Evolutionary conservation across 2,329 filamentous ascomycete genomes (phyloP), one percentile per base, ranked within the genome.

Genomic region (Diaporthe australafricana): DNA sequence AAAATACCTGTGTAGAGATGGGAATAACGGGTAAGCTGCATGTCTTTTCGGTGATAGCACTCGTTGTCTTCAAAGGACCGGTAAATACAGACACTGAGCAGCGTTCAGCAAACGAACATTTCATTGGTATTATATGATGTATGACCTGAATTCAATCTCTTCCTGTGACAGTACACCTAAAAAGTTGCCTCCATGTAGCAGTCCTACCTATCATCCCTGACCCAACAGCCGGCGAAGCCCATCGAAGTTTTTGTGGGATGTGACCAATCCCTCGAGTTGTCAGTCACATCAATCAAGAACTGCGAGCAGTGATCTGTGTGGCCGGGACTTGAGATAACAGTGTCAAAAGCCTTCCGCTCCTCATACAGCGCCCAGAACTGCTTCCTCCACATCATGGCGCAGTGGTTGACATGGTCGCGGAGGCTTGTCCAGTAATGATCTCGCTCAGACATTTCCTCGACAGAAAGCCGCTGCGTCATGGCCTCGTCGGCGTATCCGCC

Each of bases 271-370:
- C 69, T 32, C 42, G 57, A 63, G 8, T 63, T 16, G 45, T 78
- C 76, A n/a, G 68, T 42, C 17, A 68, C 74, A 50, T 78, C 77
- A 48, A 78, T 73, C 11, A 79, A 73, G 60, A 76, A 78, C 70
- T 77, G 75, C 2, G 77, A 75, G 68, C 77, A 78, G 69, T 79
- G 77, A 45, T 78, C 75, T 1, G 77, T 78, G 48, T 79, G 77
- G 5, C 73, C 76, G 11, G 74, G 74, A 35, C 73, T 76, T 2
- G 75, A 72, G 14, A 77, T 72, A 22, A 77, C 67, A 2, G 75
- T 75, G 42, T 79, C 77, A 22, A 71, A 60, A 9, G 72, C 67
- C 14, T 45, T 45, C 16, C 74, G 47, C n/a, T 77, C 74, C 56
- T 78, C 77, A 60, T 68, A 77, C 7, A 78, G 62, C 6, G 74